Percentiles rank a stretch among this genome's conserved stretches.
phyloP scores from a whole-genome alignment of 441 rosid species.

The Aleurites moluccanus region DNA sequence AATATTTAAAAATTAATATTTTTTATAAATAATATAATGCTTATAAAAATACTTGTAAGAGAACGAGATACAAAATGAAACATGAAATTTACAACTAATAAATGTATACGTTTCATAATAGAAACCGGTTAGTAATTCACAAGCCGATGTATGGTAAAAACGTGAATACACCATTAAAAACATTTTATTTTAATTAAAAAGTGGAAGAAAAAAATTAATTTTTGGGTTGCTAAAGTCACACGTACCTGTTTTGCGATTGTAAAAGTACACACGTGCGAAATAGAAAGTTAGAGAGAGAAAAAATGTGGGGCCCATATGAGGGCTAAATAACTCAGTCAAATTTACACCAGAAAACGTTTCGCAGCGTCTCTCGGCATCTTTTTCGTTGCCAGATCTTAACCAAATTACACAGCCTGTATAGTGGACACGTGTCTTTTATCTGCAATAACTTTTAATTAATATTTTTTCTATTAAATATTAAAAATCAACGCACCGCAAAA shows the following conservation, averaged over 20 bases:
- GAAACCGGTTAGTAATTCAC: neutral
- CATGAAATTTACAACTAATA: neutral
- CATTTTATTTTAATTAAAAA: too few relatives aligned
- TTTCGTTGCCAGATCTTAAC: constrained; percentile 6
- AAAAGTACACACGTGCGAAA: constrained; percentile 12
- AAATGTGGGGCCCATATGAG: neutral
- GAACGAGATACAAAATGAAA: too few relatives aligned
- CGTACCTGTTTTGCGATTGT: neutral
- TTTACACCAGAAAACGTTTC: neutral
- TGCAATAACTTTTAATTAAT: neutral
- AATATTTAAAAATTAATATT: too few relatives aligned
- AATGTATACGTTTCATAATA: neutral
- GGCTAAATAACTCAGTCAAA: constrained; percentile 25
- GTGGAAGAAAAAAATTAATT: neutral
- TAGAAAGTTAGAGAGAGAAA: neutral
- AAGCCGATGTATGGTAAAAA: neutral
- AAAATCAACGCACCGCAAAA: too few relatives aligned
- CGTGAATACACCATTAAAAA: neutral
- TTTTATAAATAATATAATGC: too few relatives aligned
- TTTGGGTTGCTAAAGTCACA: neutral
- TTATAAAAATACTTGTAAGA: too few relatives aligned
- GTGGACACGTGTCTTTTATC: constrained; percentile 20
- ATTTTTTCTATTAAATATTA: neutral
- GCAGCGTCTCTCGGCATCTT: constrained; percentile 12
- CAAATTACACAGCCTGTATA: neutral